Conservation (phyloP, 2,329 filamentous ascomycete genomes). For the Trichoderma sp. region DNA sequence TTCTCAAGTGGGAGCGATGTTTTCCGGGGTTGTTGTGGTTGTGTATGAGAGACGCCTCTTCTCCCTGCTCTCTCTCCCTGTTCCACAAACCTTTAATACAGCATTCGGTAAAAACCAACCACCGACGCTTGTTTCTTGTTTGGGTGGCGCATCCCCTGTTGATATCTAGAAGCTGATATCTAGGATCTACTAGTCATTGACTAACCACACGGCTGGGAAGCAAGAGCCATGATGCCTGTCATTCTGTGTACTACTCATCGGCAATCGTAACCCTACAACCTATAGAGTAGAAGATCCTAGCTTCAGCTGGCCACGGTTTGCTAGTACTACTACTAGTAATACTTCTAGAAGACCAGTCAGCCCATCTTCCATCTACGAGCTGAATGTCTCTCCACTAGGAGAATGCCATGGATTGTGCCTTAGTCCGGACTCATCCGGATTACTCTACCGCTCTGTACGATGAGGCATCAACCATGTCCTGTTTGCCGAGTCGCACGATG, state of each 20-base stretch:
- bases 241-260: neutral
- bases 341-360: neutral
- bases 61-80: neutral
- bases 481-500: slow-evolving; percentile 3
- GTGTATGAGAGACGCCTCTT: neutral
- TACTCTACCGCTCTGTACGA: neutral
- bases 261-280: neutral
- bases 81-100: neutral
- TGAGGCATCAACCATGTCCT: neutral
- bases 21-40: neutral
- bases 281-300: neutral
- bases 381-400: neutral
- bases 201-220: neutral
- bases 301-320: neutral
- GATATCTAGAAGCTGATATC: neutral
- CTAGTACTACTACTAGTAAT: neutral
- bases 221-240: neutral
- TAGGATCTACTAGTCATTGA: neutral
- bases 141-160: neutral
- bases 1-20: neutral
- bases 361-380: neutral
- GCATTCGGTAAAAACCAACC: neutral
- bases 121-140: neutral
- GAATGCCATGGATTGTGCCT: neutral
- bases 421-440: neutral